phyloP scores from a whole-genome alignment of 305 asterid genomes.

The Solanum hybrid region DNA sequence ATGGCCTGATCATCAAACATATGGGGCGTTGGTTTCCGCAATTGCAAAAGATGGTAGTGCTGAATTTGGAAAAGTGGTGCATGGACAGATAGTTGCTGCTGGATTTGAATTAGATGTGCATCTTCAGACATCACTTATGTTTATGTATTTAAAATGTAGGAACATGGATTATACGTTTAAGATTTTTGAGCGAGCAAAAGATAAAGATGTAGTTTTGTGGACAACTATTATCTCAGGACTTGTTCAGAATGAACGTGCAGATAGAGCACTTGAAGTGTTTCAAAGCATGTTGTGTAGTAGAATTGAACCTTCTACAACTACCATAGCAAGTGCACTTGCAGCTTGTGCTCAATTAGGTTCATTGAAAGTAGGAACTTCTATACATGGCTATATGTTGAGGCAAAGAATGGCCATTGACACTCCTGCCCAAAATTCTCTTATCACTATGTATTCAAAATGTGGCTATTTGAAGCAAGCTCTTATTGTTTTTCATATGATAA shows the following conservation, averaged over 20 bases:
- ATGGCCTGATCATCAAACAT: conserved; percentile 61
- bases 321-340: conserved; percentile 65
- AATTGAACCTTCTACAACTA: conserved; percentile 38
- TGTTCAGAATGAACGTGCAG: conserved; percentile 53
- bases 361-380: conserved; percentile 38
- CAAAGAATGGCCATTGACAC: conserved; percentile 38
- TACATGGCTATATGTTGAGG: conserved; percentile 58
- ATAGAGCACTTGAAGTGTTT: conserved; percentile 48
- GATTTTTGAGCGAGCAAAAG: conserved; percentile 34
- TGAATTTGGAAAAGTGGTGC: conserved; percentile 44
- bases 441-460: conserved; percentile 68
- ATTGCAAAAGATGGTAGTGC: conserved; percentile 43
- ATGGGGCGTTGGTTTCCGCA: conserved; percentile 50
- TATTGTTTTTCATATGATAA: conserved; percentile 47
- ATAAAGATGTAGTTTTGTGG: conserved; percentile 63
- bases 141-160: conserved; percentile 51
- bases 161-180: conserved; percentile 36
- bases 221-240: conserved; percentile 76
- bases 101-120: conserved; percentile 47
- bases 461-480: conserved; percentile 45
- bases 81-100: conserved; percentile 41
- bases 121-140: conserved; percentile 50
- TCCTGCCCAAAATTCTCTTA: conserved; percentile 54
- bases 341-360: conserved; percentile 67
- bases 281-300: conserved; percentile 43